Base-by-base conservation (phyloP, 2,329 filamentous ascomycete genomes). In the Lomentospora prolificans region DNA sequence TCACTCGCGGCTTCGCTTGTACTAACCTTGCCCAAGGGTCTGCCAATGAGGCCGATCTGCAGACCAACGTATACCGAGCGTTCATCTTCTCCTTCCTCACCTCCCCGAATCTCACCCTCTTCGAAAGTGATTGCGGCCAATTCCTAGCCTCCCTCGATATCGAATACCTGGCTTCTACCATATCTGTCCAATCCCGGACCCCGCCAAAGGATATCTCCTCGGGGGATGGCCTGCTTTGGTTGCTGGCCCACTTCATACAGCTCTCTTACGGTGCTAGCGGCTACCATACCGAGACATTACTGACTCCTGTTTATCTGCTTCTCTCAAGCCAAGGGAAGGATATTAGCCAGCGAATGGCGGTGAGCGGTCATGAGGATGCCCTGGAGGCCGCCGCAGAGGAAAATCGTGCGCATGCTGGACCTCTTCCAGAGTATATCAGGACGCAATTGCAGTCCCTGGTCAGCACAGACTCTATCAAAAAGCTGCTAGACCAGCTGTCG, bases 401-500 rank as follows among this genome's bases (percentile, higher is more conserved):
- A 12, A 51, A 17, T 12, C 30, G 33, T 4, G 31, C 14, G n/a
- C 50, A 30, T 81, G 24, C 51, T 39, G 19, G 70, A 39, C 59
- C 58, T 14, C 60, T 79, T 41, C 67, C 75, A 58, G 61, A 71
- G 0, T 83, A 87, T 64, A 69, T 90, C 12, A 76, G 78, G 52
- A 72, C 78, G 1, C 80, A 89, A 62, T 72, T 92, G 2, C 68
- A 77, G 14, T 84, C 82, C n/a, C 71, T 92, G 9, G 79, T 90
- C 31, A 83, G 88, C 60, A 81, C 89, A 65, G 77, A 81, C 46
- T 86, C 83, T 48, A 85, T 92, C 55, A 79, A 82, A 1, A 77
- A 77, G 19, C 72, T 86, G 7, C 70, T 89, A 5, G 66, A 65
- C 10, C 67, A 66, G 58, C 71, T 75, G 57, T 70, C 70, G 2